phyloP scores from a whole-genome alignment of 169 alveolate species.

The Plasmodium sp. region DNA sequence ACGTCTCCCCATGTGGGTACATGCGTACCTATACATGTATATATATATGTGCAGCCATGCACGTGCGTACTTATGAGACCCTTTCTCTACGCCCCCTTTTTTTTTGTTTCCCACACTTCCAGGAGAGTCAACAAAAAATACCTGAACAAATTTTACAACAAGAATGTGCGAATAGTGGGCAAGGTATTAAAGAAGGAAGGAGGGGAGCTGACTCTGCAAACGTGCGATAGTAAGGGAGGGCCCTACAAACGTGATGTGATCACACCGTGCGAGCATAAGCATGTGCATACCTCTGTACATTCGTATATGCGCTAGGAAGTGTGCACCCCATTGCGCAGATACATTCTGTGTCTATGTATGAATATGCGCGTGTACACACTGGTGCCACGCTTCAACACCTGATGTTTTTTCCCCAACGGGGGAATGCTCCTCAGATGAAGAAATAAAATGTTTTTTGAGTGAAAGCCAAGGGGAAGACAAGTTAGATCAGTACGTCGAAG shows the following conservation, averaged over 20 bases:
- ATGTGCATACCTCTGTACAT: neutral
- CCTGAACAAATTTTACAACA: conserved; percentile 54
- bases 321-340: neutral
- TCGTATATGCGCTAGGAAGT: neutral
- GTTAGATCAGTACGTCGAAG: conserved; percentile 70
- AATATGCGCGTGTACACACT: neutral
- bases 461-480: conserved; percentile 33
- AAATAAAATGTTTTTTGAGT: conserved; percentile 49
- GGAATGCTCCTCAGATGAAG: conserved; percentile 30
- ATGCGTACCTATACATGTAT: neutral
- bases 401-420: neutral
- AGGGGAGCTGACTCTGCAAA: conserved; percentile 26
- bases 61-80: neutral
- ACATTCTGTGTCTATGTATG: neutral
- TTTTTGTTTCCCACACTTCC: neutral
- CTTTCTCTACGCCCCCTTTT: neutral
- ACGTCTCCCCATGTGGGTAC: neutral
- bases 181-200: conserved; percentile 68
- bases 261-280: neutral
- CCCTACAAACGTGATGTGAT: neutral
- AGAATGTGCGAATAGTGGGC: conserved; percentile 71
- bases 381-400: neutral
- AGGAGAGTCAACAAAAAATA: conserved; percentile 66
- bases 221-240: conserved; percentile 37
- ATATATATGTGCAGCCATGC: neutral